A percentile compares a stretch with the other conserved stretches of the same genome.
These are phyloP conservation scores for Tephrocybe sp. DNA, from an alignment of 768 basidiomycete species.

Conservation along the genomic window DNA sequence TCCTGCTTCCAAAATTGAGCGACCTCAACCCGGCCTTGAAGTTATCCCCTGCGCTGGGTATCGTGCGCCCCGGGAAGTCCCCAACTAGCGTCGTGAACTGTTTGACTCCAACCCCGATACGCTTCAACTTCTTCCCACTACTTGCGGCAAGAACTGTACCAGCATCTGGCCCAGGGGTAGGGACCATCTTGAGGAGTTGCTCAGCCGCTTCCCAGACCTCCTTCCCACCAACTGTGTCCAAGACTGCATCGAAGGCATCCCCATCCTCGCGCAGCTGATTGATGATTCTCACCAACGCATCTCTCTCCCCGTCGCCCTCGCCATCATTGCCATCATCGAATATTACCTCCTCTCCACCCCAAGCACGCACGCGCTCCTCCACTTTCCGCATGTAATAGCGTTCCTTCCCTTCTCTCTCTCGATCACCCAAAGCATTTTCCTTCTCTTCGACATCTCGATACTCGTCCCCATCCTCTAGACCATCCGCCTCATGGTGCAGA, in stretches of 20 bases:
- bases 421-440: conserved; percentile 5
- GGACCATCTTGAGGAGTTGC: conserved; percentile 47
- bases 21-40: conserved; percentile 73
- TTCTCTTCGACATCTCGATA: conserved; percentile 1
- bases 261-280: conserved; percentile 51
- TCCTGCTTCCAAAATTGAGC: conserved; percentile 35
- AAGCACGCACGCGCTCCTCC: conserved; percentile 55
- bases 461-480: not conserved
- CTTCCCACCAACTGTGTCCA: conserved; percentile 83
- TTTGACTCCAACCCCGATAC: conserved; percentile 26
- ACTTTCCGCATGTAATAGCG: conserved; percentile 42
- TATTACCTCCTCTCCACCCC: conserved; percentile 80
- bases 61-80: conserved; percentile 59
- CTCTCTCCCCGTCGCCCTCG: conserved; percentile 39
- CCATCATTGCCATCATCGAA: conserved; percentile 55
- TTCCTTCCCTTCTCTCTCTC: conserved; percentile 37
- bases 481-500: conserved; percentile 14
- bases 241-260: conserved; percentile 71
- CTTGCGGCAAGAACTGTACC: conserved; percentile 9
- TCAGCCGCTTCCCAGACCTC: conserved; percentile 77
- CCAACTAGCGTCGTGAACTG: conserved; percentile 86
- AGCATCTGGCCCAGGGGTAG: conserved; percentile 16
- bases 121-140: conserved; percentile 25
- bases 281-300: conserved; percentile 50
- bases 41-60: conserved; percentile 72